Evolutionary conservation across 306 rosid genomes (phyloP).

Genomic region (Lathyrus tuberosus): DNA sequence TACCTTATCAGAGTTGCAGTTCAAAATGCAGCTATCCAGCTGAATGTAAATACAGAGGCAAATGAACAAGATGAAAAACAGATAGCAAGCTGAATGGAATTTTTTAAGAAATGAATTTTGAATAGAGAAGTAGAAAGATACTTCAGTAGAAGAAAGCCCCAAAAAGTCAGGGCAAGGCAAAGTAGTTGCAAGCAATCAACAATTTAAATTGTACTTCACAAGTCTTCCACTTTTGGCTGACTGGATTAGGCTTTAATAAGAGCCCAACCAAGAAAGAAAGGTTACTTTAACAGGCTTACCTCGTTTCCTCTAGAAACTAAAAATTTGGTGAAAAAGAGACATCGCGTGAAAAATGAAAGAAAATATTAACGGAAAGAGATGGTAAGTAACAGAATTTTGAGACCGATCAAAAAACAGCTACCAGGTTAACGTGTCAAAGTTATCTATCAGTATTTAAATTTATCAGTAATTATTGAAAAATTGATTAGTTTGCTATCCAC

Average conservation of each 20-base stretch:
- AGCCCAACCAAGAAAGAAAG: conserved; percentile 2
- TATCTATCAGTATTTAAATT: neutral
- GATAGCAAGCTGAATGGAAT: conserved; percentile 11
- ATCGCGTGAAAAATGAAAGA: no score
- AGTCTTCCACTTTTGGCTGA: neutral
- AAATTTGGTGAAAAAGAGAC: no score
- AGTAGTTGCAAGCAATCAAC: neutral
- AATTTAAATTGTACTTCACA: neutral
- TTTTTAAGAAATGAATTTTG: neutral
- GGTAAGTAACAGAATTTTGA: neutral
- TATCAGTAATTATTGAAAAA: neutral
- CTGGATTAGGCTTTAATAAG: neutral
- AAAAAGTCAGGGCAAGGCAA: neutral
- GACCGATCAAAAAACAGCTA: neutral
- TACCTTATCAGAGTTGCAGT: neutral
- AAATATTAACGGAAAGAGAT: neutral
- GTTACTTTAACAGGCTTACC: neutral
- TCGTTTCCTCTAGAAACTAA: no score
- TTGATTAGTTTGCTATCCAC: conserved; percentile 18
- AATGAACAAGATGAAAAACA: conserved; percentile 13
- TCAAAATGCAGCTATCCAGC: conserved; percentile 18
- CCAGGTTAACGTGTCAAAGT: conserved; percentile 10
- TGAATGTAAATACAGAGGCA: neutral
- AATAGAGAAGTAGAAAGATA: neutral
- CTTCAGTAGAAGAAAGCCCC: conserved; percentile 5